Conservation (phyloP, 73 alveolate species). For the Tetrahymena malaccensis region DNA sequence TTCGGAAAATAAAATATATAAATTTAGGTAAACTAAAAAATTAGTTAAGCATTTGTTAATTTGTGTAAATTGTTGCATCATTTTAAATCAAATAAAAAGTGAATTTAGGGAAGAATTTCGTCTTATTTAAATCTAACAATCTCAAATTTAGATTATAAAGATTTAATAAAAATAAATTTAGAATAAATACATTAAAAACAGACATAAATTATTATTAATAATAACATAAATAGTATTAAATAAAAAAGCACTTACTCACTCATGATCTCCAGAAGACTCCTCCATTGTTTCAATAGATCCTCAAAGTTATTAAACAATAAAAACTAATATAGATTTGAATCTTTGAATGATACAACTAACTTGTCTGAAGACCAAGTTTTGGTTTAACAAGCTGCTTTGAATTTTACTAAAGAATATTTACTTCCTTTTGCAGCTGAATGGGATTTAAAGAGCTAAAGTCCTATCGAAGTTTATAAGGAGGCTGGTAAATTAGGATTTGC, state of each 20-base stretch:
- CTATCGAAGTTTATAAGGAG: slow-evolving; percentile 48
- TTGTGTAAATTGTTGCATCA: neutral
- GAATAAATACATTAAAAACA: neutral
- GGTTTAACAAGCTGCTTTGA: slow-evolving; percentile 62
- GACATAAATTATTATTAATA: neutral
- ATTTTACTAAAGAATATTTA: slow-evolving; percentile 54
- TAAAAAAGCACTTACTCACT: neutral
- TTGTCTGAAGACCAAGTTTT: slow-evolving; percentile 47
- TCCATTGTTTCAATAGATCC: neutral
- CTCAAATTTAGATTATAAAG: neutral
- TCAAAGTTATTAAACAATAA: neutral
- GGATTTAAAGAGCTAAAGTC: slow-evolving; percentile 73
- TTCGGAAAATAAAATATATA: neutral
- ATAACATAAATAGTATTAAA: neutral
- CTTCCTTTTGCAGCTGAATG: slow-evolving; percentile 75
- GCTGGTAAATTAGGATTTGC: slow-evolving; percentile 79
- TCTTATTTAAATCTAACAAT: neutral
- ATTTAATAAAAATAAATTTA: neutral
- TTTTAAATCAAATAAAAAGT: neutral
- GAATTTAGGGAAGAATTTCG: neutral
- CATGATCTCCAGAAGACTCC: neutral
- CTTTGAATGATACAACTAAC: slow-evolving; percentile 7
- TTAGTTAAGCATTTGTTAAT: neutral
- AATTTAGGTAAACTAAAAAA: neutral
- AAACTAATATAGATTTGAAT: neutral